Percentiles rank a stretch among this genome's conserved stretches.
phyloP scores from a whole-genome alignment of 2,329 filamentous ascomycete species.

The Thielaviopsis ethacetica region DNA sequence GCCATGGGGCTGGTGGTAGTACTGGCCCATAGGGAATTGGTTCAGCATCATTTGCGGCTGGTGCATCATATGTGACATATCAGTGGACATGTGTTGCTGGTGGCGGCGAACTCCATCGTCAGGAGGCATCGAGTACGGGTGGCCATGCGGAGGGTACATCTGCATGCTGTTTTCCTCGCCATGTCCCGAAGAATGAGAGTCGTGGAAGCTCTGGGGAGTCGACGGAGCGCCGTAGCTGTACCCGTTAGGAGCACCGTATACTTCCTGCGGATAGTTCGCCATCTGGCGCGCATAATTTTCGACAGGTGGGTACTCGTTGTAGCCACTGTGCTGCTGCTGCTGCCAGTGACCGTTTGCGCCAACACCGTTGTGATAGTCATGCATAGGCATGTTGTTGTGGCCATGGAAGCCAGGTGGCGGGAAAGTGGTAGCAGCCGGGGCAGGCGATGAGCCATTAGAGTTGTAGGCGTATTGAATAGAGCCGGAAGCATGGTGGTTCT shows the following conservation, averaged over 20 bases:
- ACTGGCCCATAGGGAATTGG: slow-evolving; percentile 17
- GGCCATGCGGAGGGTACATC: slow-evolving; percentile 10
- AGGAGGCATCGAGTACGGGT: slow-evolving; percentile 15
- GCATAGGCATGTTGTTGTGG: slow-evolving; percentile 16
- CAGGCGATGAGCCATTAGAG: slow-evolving; percentile 42
- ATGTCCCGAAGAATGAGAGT: slow-evolving; percentile 39
- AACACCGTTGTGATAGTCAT: slow-evolving; percentile 17
- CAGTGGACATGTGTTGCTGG: slow-evolving; percentile 14
- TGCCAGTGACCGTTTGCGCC: slow-evolving; percentile 18
- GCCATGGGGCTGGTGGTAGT: slow-evolving; percentile 13
- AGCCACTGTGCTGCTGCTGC: slow-evolving; percentile 24
- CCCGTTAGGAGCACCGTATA: slow-evolving; percentile 6
- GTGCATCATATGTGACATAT: slow-evolving; percentile 21
- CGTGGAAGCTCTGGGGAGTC: slow-evolving; percentile 43
- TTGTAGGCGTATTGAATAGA: slow-evolving; percentile 39
- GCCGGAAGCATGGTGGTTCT: slow-evolving; percentile 32
- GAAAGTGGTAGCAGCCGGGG: slow-evolving; percentile 29
- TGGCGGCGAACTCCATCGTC: slow-evolving; percentile 17
- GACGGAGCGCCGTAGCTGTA: slow-evolving; percentile 30
- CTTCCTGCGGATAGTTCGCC: slow-evolving; percentile 15
- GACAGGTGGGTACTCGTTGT: slow-evolving; percentile 21
- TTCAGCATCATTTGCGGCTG: slow-evolving; percentile 17
- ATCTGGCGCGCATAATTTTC: slow-evolving; percentile 24
- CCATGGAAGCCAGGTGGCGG: slow-evolving; percentile 28
- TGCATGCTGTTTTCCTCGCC: slow-evolving; percentile 23